Base-by-base conservation (phyloP, 2,329 filamentous ascomycete species). In the Trichoderma hamatum region DNA sequence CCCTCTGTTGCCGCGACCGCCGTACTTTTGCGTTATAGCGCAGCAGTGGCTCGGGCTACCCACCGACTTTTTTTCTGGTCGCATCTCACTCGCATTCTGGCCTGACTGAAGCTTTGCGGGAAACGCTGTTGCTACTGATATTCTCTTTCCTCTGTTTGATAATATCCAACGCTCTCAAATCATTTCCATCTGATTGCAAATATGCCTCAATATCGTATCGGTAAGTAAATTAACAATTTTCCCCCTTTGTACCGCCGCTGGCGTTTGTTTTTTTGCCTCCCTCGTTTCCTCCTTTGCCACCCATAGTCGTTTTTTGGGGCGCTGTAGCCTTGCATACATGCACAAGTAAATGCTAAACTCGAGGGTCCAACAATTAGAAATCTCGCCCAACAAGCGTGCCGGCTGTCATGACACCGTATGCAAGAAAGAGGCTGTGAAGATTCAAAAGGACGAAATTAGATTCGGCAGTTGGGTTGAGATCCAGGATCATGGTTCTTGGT, bases 401-500 rank as follows among this genome's bases (percentile, higher is more conserved):
- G 87, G 83, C 62, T 98, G 94, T 82, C 85, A 89, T 71, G 90
- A 90, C 76, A 84, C 82, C 5, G 84, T 89, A 71, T 97, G 95
- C 85, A 94, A 94, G 79, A 85, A 91, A 2, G 81, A 81, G 1
- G 83, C 76, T 1, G 77, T 85, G 75, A 97, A 97, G 81, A 93
- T 97, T 76, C 73, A 75, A 30, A 97, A 97, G 81, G 93, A 90
- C 68, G 88, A 93, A 72, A 82, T 97, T 3, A 91, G 95, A 67
- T 87, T 94, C 65, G 95, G 92, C 52, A 86, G 85, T 26, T 92
- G 90, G 84, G 86, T 97, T 71, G 86, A 86, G 10, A 86, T 90
- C 34, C 75, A 83, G 0, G 85, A 86, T 0, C 85, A 89, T 75
- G 87, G 87, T 52, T 85, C 85, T 75, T 97, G 89, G 88, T 79